Evolutionary conservation across 371 early-diverging fungal genomes (phyloP).

Genomic region (Mucor saturninus): DNA sequence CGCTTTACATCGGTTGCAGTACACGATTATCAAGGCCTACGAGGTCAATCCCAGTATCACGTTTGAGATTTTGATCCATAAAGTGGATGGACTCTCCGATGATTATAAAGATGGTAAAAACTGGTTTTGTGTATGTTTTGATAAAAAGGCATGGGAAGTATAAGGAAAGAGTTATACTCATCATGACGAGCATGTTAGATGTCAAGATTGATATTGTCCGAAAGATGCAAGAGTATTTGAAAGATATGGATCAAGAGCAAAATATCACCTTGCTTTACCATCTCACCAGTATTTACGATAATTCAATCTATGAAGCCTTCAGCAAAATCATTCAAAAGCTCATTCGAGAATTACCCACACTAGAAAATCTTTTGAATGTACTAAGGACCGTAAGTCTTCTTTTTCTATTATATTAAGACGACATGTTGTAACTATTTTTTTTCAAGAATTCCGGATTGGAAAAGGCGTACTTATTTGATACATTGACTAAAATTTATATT

Average conservation of each 20-base stretch:
- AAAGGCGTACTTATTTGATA: slow-evolving; percentile 93
- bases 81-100: slow-evolving; percentile 93
- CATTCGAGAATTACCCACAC: slow-evolving; percentile 80
- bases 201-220: slow-evolving; percentile 91
- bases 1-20: slow-evolving; percentile 73
- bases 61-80: slow-evolving; percentile 93
- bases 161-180: no score
- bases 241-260: slow-evolving; percentile 75
- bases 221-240: slow-evolving; percentile 82
- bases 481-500: slow-evolving; percentile 86
- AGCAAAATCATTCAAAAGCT: slow-evolving; percentile 92
- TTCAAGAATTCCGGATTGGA: slow-evolving; percentile 89
- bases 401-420: background rate
- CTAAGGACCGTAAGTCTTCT: slow-evolving; percentile 67
- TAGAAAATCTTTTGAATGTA: slow-evolving; percentile 91
- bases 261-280: slow-evolving; percentile 81
- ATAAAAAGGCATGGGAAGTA: background rate
- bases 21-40: slow-evolving; percentile 76
- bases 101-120: slow-evolving; percentile 84
- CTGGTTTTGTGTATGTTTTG: background rate
- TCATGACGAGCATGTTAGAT: slow-evolving; percentile 53
- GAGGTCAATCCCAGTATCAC: slow-evolving; percentile 81
- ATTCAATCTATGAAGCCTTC: slow-evolving; percentile 93
- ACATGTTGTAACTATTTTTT: background rate
- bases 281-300: slow-evolving; percentile 90